These are phyloP conservation scores for Boletus rufocinnamomeus DNA, from an alignment of 768 basidiomycete genomes.

Conservation along the genomic window DNA sequence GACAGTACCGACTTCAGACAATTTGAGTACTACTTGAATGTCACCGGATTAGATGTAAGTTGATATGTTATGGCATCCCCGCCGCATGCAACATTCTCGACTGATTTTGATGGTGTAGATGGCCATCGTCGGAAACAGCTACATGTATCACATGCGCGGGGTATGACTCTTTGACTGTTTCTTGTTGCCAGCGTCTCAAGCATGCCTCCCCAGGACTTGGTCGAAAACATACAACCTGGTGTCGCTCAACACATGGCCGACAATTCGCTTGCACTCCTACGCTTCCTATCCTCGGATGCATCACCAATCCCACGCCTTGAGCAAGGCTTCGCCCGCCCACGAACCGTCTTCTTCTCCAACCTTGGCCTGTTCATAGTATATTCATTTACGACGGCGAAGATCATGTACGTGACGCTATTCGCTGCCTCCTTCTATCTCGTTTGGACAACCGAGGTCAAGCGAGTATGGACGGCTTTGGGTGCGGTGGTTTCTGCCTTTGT, in stretches of 20 bases:
- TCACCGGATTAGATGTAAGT: slow-evolving; percentile 87
- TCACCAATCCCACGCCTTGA: slow-evolving; percentile 73
- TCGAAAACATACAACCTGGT: slow-evolving; percentile 82
- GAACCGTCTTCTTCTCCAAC: slow-evolving; percentile 77
- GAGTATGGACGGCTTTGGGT: slow-evolving; percentile 41
- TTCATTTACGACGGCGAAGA: slow-evolving; percentile 68
- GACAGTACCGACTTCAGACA: slow-evolving; percentile 92
- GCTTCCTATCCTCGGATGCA: slow-evolving; percentile 65
- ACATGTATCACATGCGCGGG: slow-evolving; percentile 92
- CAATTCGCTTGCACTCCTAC: slow-evolving; percentile 78
- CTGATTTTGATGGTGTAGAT: slow-evolving; percentile 51
- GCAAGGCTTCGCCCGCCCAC: slow-evolving; percentile 48
- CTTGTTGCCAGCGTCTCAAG: slow-evolving; percentile 1
- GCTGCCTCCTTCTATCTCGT: slow-evolving; percentile 49
- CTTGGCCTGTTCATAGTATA: slow-evolving; percentile 72
- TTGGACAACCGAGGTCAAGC: slow-evolving; percentile 31
- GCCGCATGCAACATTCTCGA: background rate
- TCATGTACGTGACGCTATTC: slow-evolving; percentile 58
- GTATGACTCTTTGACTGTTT: slow-evolving; percentile 37
- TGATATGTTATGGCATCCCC: background rate
- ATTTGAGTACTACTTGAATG: slow-evolving; percentile 85
- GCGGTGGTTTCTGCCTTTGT: slow-evolving; percentile 54
- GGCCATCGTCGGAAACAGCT: slow-evolving; percentile 89
- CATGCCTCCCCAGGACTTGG: slow-evolving; percentile 51
- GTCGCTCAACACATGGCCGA: slow-evolving; percentile 91